These are phyloP conservation scores for Phytophthora kernoviae DNA, from an alignment of 352 stramenopile genomes.

Conservation along the genomic window DNA sequence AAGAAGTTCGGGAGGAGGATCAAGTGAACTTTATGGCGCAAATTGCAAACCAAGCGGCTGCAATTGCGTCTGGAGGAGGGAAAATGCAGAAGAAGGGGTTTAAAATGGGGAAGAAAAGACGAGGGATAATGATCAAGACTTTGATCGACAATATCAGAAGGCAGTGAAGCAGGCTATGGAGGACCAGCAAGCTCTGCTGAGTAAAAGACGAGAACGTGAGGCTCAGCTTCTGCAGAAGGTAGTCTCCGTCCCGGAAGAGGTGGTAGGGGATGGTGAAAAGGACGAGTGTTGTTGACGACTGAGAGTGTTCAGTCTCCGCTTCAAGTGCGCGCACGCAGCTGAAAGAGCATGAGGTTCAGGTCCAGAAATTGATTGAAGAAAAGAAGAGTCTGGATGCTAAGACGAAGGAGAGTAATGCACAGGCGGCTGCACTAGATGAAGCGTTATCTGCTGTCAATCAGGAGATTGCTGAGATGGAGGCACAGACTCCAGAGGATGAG, in stretches of 20 bases:
- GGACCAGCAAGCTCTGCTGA: constrained; percentile 51
- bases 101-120: constrained; percentile 19
- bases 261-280: constrained; percentile 10
- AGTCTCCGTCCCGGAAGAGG: constrained; percentile 41
- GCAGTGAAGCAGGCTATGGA: constrained; percentile 51
- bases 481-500: constrained; percentile 33
- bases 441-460: constrained; percentile 40
- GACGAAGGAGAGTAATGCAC: constrained; percentile 26
- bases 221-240: constrained; percentile 55
- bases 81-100: constrained; percentile 12
- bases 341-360: constrained; percentile 34
- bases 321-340: constrained; percentile 30
- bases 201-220: constrained; percentile 51
- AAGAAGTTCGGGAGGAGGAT: constrained; percentile 5
- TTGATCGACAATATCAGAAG: constrained; percentile 70
- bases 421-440: constrained; percentile 32
- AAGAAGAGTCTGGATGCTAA: constrained; percentile 47
- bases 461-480: constrained; percentile 45
- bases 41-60: constrained; percentile 52
- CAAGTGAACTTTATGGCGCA: constrained; percentile 46
- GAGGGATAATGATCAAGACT: constrained; percentile 31
- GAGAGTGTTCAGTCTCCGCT: constrained; percentile 4
- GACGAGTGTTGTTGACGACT: constrained; percentile 8
- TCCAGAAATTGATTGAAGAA: constrained; percentile 51
- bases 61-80: constrained; percentile 31